Evolutionary conservation across 768 basidiomycete species (phyloP), one percentile per base, ranked within the genome.

Genomic region (Auricularia sp.): DNA sequence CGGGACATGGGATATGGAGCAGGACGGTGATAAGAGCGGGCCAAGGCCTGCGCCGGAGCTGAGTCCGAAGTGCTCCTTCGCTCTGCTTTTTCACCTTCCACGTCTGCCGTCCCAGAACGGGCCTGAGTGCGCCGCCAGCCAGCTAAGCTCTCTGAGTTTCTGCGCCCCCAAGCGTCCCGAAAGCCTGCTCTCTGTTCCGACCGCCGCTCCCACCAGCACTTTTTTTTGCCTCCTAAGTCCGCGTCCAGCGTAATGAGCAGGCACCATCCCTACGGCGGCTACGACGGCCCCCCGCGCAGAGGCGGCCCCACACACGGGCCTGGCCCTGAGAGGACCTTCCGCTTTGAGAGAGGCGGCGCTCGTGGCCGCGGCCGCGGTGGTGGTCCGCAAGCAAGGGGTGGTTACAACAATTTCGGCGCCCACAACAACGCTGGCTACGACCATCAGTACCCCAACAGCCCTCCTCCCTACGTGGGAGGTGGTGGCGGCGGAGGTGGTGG

Each of bases 201-300:
- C 11, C 29, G 53, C n/a, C 53, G 29, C 29, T 29, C 29, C 29
- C 29, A 29, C 29, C 29, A 29, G 29, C 29, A 29, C 29, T 29
- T 29, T 29, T 23, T 29, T 29, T 29, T n/a, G 29, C 54, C n/a
- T 56, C 54, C 43, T 43, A 33, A 44, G 39, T 54, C 53, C 18
- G 21, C 56, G 34, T 12, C 7, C 43, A 36, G 64, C 65, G 71
- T 68, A 64, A 93, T 93, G 91, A 90, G 91, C 77, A 89, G 91
- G 72, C 91, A 92, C 77, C 90, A 93, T 83, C 91, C 91, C 33
- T 93, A 93, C 77, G 83, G 84, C 70, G 81, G 81, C 36, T 87
- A 84, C 80, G 90, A 90, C 66, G 77, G 78, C 64, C 75, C 79
- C 47, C 75, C 79, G 71, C 84, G 89, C 72, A 87, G 87, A 60